Base-by-base conservation (phyloP, 805 yeast genomes). In the Candida michaelii region DNA sequence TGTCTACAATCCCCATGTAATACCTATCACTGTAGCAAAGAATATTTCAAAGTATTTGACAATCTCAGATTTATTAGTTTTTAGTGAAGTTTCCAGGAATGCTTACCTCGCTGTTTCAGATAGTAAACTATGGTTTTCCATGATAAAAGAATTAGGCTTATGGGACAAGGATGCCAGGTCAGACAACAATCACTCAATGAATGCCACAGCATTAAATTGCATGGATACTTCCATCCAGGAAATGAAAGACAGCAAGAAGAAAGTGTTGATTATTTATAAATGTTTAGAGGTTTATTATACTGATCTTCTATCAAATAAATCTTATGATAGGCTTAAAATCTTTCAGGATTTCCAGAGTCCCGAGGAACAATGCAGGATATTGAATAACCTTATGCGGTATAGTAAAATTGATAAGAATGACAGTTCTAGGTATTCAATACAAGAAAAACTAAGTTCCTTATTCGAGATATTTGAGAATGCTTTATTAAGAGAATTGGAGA, bases 391-490 rank as follows among this genome's bases (percentile, higher is more conserved):
- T 11, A 51, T 63, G 43, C 55, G 56, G 32, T 76, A 67, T 53
- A 66, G 74, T 18, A 53, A 52, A 30, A 54, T 67, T 9, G 74
- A 56, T 49, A 58, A 50, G 30, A 50, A 54, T 36, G 65, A 55
- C 52, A 65, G 47, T 32, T 54, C 60, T 12, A 52, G 63, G 51
- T 55, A 44, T 43, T 42, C 47, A 36, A 65, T 53, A 46, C 66
- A 56, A 51, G 71, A 56, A 52, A 74, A 78, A 45, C 60, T 84
- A 36, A 73, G 71, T 27, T 71, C 84, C 3, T 67, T 82, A 10
- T 59, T 80, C 29, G 91, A 84, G 53, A 67, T 86, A 14, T 86
- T 88, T 55, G 83, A 84, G 30, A 83, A 76, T 55, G 86, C 93
- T 0, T 71, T 85, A 6, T 58, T 87, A 12, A 62, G 79, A 35